Percentiles rank a stretch among this genome's conserved stretches.
Evolutionary conservation across 306 rosid genomes (phyloP).

Genomic region (Alnus rubra): DNA sequence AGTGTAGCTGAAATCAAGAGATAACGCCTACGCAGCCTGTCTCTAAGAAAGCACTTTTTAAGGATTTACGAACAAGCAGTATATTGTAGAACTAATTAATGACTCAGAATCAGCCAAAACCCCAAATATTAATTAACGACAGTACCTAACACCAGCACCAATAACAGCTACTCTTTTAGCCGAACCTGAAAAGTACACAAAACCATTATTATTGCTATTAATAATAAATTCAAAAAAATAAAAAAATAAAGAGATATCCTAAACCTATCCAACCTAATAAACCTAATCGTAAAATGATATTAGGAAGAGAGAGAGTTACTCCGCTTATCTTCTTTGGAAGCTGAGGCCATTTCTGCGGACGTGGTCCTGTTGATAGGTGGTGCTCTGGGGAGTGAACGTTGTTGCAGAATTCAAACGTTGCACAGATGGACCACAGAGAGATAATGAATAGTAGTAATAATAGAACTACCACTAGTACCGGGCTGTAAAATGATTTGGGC

Average conservation of each 20-base stretch:
- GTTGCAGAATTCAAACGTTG: neutral
- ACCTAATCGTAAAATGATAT: neutral
- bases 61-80: neutral
- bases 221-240: neutral
- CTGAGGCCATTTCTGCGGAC: slow-evolving; percentile 46
- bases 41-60: neutral
- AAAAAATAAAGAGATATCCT: neutral
- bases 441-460: too few relatives aligned
- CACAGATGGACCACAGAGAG: neutral
- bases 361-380: neutral
- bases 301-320: slow-evolving; percentile 31
- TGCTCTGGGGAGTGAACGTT: too few relatives aligned
- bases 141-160: slow-evolving; percentile 94
- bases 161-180: slow-evolving; percentile 79
- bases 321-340: slow-evolving; percentile 38
- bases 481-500: too few relatives aligned
- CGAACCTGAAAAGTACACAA: slow-evolving; percentile 48
- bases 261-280: neutral
- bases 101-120: neutral
- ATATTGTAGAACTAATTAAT: neutral
- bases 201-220: slow-evolving; percentile 14
- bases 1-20: neutral
- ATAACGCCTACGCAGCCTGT: neutral
- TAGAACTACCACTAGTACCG: too few relatives aligned
- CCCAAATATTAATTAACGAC: neutral